Percentiles rank a stretch among this genome's conserved stretches.
These are phyloP conservation scores for Russula sp. DNA, from an alignment of 768 basidiomycete species.

Conservation along the genomic window DNA sequence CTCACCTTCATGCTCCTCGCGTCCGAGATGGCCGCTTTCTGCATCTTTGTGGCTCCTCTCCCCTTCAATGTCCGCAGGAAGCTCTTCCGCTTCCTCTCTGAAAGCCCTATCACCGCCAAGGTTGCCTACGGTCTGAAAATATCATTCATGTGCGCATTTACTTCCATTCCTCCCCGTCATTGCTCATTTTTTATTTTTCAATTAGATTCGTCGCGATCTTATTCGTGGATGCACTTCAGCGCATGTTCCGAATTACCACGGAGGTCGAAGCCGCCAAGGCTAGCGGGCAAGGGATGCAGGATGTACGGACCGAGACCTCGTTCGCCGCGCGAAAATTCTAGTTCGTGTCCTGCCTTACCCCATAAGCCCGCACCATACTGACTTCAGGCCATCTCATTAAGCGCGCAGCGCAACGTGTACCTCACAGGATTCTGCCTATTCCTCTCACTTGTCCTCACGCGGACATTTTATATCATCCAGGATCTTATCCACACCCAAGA, in stretches of 20 bases:
- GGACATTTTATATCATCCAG: slow-evolving; percentile 87
- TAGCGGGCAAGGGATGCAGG: slow-evolving; percentile 42
- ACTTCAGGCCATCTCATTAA: slow-evolving; percentile 29
- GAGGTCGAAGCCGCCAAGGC: slow-evolving; percentile 65
- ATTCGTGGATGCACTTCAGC: slow-evolving; percentile 87
- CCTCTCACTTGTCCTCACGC: slow-evolving; percentile 90
- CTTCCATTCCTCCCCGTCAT: not conserved
- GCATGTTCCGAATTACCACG: slow-evolving; percentile 78
- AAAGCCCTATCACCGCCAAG: slow-evolving; percentile 69
- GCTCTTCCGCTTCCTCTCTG: slow-evolving; percentile 67
- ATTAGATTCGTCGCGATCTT: slow-evolving; percentile 72
- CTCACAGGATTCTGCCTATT: slow-evolving; percentile 92
- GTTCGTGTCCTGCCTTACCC: slow-evolving; percentile 38
- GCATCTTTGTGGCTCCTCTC: slow-evolving; percentile 77
- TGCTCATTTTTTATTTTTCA: slow-evolving; percentile 25
- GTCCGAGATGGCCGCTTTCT: slow-evolving; percentile 84
- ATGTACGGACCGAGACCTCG: slow-evolving; percentile 79
- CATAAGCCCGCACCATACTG: not conserved
- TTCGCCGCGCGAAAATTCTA: slow-evolving; percentile 93
- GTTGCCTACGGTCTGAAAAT: slow-evolving; percentile 90
- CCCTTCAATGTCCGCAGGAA: slow-evolving; percentile 66
- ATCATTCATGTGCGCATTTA: slow-evolving; percentile 71
- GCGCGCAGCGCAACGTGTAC: slow-evolving; percentile 87
- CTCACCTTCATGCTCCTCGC: slow-evolving; percentile 78
- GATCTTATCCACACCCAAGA: slow-evolving; percentile 90